Evolutionary conservation across 2,329 filamentous ascomycete species (phyloP).

Genomic region (Fusarium sp.): DNA sequence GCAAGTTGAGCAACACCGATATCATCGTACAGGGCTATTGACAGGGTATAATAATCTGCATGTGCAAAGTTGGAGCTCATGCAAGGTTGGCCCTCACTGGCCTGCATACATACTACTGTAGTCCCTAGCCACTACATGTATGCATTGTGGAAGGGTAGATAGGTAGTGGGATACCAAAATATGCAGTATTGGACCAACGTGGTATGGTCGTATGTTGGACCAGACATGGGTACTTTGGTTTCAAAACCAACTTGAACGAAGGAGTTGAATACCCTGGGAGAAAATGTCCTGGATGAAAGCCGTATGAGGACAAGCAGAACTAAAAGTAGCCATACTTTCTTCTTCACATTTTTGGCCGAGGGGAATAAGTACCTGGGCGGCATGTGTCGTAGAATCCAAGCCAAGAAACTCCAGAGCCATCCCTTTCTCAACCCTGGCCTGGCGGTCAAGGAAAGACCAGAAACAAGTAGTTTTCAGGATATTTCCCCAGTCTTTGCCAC

Average conservation of each 20-base stretch:
- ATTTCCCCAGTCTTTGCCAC: conserved; percentile 14
- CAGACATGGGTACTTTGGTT: conserved; percentile 19
- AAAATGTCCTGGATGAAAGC: conserved; percentile 18
- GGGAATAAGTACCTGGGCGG: neutral
- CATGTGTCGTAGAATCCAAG: neutral
- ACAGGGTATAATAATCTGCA: conserved; percentile 28
- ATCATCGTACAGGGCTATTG: conserved; percentile 32
- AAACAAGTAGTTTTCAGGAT: neutral
- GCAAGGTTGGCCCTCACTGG: conserved; percentile 7
- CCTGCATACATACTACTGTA: conserved; percentile 16
- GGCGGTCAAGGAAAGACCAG: neutral
- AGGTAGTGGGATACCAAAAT: conserved; percentile 24
- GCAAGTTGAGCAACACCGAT: conserved; percentile 33
- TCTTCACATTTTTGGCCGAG: neutral
- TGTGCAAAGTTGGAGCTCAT: conserved; percentile 15
- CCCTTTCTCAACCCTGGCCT: neutral
- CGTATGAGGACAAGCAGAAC: conserved; percentile 24
- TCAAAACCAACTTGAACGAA: conserved; percentile 18
- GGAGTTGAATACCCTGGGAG: conserved; percentile 25
- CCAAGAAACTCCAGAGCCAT: neutral
- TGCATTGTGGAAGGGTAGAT: conserved; percentile 18
- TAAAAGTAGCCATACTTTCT: conserved; percentile 7
- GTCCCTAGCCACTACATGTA: conserved; percentile 13
- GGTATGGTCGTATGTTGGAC: conserved; percentile 25
- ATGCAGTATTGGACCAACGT: conserved; percentile 38